Conservation (phyloP, 768 basidiomycete species). For the Hericium alpestre region DNA sequence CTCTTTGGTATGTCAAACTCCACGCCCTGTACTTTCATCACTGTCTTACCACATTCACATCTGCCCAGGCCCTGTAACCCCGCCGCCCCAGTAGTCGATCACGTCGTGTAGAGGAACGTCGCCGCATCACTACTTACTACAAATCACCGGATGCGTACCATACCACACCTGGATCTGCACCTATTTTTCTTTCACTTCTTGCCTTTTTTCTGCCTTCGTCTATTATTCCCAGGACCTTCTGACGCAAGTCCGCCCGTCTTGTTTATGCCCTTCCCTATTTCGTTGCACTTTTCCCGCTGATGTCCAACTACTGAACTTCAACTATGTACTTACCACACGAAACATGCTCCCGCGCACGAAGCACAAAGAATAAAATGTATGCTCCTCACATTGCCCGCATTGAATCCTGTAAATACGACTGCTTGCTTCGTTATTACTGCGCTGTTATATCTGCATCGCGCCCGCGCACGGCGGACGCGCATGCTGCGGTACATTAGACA, state of each 20-base stretch:
- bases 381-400: neutral
- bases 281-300: neutral
- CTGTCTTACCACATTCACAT: too few species aligned
- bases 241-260: neutral
- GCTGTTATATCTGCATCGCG: too few species aligned
- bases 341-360: neutral
- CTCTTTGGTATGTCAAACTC: conserved; percentile 46
- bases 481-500: neutral
- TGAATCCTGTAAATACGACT: neutral
- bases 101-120: too few species aligned
- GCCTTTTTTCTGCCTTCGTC: neutral
- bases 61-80: conserved; percentile 18
- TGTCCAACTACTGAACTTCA: neutral
- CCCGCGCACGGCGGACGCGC: neutral
- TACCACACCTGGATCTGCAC: neutral
- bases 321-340: neutral
- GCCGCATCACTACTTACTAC: neutral
- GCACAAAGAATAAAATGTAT: neutral
- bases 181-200: neutral
- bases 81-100: conserved; percentile 19
- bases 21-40: neutral
- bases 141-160: neutral
- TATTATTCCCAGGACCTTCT: neutral
- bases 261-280: neutral
- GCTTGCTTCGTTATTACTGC: neutral